Base-by-base conservation (phyloP, 495 filamentous ascomycete species). In the Gamarada debralockiae region DNA sequence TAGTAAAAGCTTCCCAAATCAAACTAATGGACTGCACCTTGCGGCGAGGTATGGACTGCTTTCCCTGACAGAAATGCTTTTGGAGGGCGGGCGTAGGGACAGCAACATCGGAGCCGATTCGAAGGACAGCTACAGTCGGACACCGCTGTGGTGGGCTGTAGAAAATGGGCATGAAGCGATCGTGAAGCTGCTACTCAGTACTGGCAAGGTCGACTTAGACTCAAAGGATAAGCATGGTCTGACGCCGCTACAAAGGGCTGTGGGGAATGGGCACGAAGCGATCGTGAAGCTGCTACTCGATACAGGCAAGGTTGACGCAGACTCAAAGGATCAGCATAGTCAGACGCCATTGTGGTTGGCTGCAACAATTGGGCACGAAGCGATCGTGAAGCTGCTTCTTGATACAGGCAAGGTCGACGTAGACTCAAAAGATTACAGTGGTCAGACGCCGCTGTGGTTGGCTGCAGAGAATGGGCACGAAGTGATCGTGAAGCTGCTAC, bases 321-420 rank as follows among this genome's bases (percentile, higher is more conserved):
- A 42, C 39, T 13, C 39, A 15, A 42, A 42, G 39, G 39, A 42
- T 20, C 13, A 17, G n/a, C n/a, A n/a, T n/a, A n/a, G n/a, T n/a
- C n/a, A n/a, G n/a, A n/a, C n/a, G n/a, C n/a, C n/a, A n/a, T 14
- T 24, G 24, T 18, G 43, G 17, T 13, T 8, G 22, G 43, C 39
- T 42, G 39, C 39, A 8, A 12, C 7, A 15, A 42, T 8, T 20
- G 39, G 39, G 10, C 39, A 42, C 18, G 22, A 47, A 24, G 23
- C 43, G 10, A 21, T 47, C 13, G 43, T 47, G 9, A 47, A 47
- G 23, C 23, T 47, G 24, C 43, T 47, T 6, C 43, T 47, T 12
- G 43, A 20, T 7, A 47, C 43, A 12, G 43, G 43, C 24, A 47
- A 47, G 43, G 43, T 47, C 17, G 43, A 47, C 22, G 43, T 10